Evolutionary conservation across 163 green algal genomes (phyloP).

Genomic region (Chlamydomonas reinhardtii): DNA sequence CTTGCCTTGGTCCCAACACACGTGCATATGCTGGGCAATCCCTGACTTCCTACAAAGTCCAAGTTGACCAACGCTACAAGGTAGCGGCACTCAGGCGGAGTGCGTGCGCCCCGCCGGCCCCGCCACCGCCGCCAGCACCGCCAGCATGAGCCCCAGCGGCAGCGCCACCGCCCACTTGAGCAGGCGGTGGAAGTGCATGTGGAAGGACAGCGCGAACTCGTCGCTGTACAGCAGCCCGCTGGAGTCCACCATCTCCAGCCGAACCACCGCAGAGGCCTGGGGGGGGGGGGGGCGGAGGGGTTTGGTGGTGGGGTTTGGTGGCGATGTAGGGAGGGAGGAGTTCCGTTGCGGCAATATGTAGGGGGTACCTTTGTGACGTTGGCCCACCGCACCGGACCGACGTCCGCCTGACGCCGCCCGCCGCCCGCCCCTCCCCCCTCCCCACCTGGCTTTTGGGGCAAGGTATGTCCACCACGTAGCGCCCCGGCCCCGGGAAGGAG

Average conservation of each 20-base stretch:
- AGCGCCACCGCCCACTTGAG: slow-evolving; percentile 90
- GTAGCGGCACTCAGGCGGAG: no score
- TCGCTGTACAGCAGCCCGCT: slow-evolving; percentile 67
- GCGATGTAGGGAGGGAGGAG: not conserved
- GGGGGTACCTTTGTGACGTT: no score
- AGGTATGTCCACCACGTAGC: slow-evolving; percentile 81
- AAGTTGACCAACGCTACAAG: no score
- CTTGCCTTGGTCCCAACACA: no score
- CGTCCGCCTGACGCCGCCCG: no score
- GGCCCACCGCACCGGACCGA: no score
- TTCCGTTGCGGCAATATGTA: not conserved
- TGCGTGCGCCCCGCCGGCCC: not conserved
- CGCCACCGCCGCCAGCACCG: slow-evolving; percentile 28
- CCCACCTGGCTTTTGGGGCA: slow-evolving; percentile 71
- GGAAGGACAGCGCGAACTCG: slow-evolving; percentile 94
- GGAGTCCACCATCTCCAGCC: slow-evolving; percentile 42
- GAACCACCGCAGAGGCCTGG: slow-evolving; percentile 37
- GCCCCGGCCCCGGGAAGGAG: slow-evolving; percentile 77
- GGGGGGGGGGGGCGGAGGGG: not conserved
- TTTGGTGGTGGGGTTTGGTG: not conserved
- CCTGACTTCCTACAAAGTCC: no score
- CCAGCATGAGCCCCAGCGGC: slow-evolving; percentile 73
- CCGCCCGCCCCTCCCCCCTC: not conserved
- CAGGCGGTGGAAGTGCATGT: slow-evolving; percentile 95
- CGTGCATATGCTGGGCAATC: no score